Evolutionary conservation across 2,329 filamentous ascomycete species (phyloP).

Genomic region (Calonectria pseudoreteaudii): DNA sequence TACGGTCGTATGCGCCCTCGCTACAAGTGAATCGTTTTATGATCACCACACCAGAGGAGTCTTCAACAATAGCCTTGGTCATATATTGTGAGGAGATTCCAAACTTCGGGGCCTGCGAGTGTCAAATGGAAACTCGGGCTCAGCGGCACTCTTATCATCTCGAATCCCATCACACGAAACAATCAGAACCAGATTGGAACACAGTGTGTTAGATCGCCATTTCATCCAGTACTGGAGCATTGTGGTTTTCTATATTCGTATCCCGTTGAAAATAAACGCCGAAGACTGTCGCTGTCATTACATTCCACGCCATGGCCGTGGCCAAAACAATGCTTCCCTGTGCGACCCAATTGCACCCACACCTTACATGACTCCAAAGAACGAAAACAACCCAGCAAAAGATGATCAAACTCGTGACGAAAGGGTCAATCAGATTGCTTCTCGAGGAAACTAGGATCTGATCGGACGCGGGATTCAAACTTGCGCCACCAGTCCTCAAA

Average conservation of each 20-base stretch:
- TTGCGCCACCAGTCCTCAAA: constrained; percentile 99
- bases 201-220: background rate
- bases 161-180: background rate
- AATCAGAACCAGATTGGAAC: background rate
- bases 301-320: background rate
- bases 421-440: constrained; percentile 53
- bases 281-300: constrained; percentile 19
- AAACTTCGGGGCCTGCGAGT: background rate
- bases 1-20: background rate
- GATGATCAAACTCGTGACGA: background rate
- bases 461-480: constrained; percentile 88
- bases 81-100: background rate
- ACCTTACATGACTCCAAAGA: background rate
- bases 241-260: background rate
- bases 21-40: background rate
- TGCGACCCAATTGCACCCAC: background rate
- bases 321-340: background rate
- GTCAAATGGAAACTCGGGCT: background rate
- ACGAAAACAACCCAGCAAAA: background rate
- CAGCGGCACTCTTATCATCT: background rate
- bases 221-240: background rate
- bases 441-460: constrained; percentile 91
- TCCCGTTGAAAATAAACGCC: constrained; percentile 21
- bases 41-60: background rate
- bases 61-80: background rate